Percentiles rank a stretch among this genome's conserved stretches.
These are phyloP conservation scores for Fragaria ananassa DNA, from an alignment of 306 rosid genomes.

Conservation along the genomic window DNA sequence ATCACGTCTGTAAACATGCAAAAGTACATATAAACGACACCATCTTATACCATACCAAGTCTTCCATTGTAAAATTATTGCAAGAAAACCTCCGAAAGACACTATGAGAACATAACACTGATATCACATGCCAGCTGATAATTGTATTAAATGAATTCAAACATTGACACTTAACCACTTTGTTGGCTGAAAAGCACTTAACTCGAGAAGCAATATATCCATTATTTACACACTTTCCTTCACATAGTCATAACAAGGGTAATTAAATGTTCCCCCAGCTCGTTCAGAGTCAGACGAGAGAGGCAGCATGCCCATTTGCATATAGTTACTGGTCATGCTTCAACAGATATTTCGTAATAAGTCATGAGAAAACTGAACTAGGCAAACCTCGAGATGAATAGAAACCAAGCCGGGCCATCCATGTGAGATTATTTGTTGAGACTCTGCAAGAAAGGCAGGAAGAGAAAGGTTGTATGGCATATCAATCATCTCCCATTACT, in stretches of 20 bases:
- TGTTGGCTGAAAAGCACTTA: neutral
- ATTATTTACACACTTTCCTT: neutral
- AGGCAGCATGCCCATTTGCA: constrained; percentile 2
- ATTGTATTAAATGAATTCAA: neutral
- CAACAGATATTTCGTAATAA: constrained; percentile 6
- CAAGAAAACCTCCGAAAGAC: neutral
- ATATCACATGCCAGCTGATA: neutral
- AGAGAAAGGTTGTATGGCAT: neutral
- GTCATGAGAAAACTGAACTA: constrained; percentile 3
- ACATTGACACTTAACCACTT: neutral
- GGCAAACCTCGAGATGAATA: constrained; percentile 71
- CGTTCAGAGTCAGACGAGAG: neutral
- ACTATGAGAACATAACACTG: neutral
- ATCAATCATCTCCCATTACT: neutral
- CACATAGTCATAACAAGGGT: neutral
- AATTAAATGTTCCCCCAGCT: neutral
- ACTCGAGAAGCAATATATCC: neutral
- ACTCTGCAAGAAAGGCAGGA: constrained; percentile 46
- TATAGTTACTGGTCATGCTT: neutral
- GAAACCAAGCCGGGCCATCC: constrained; percentile 93
- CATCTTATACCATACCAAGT: constrained; percentile 2
- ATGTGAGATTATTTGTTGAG: constrained; percentile 61
- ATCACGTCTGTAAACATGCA: constrained; percentile 21
- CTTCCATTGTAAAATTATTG: constrained; percentile 7
- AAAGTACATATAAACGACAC: constrained; percentile 12